phyloP scores from a whole-genome alignment of 176 grass and related monocot species.

The Eremochloa ophiuroides region DNA sequence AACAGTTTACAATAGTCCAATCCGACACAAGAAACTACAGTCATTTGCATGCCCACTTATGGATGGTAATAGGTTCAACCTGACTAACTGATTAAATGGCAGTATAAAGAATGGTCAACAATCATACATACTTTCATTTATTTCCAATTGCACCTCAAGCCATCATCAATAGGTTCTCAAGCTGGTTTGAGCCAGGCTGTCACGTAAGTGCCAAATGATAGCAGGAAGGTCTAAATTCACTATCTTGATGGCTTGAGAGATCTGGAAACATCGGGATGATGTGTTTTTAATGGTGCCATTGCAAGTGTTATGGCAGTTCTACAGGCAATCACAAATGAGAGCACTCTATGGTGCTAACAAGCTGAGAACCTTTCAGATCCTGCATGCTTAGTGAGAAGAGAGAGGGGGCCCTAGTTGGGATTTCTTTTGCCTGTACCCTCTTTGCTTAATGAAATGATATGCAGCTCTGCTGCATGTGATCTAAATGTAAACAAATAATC shows the following conservation, averaged over 20 bases:
- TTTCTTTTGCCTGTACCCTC: not conserved
- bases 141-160: not conserved
- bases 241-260: not conserved
- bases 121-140: not conserved
- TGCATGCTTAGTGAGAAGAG: too few species aligned
- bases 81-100: not conserved
- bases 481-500: too few species aligned
- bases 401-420: not conserved
- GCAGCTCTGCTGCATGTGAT: not conserved
- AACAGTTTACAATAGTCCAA: not conserved
- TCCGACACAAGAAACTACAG: not conserved
- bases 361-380: not conserved
- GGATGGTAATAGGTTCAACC: not conserved
- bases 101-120: not conserved
- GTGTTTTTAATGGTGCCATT: not conserved
- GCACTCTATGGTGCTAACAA: not conserved
- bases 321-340: too few species aligned
- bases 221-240: not conserved
- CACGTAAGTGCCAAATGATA: not conserved
- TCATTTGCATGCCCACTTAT: not conserved
- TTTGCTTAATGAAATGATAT: not conserved
- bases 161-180: not conserved
- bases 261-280: not conserved
- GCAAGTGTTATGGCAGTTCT: not conserved
- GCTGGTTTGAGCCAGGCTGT: not conserved